These are phyloP conservation scores for Spinacia oleracea DNA, from an alignment of 179 eudicot genomes.

Conservation along the genomic window DNA sequence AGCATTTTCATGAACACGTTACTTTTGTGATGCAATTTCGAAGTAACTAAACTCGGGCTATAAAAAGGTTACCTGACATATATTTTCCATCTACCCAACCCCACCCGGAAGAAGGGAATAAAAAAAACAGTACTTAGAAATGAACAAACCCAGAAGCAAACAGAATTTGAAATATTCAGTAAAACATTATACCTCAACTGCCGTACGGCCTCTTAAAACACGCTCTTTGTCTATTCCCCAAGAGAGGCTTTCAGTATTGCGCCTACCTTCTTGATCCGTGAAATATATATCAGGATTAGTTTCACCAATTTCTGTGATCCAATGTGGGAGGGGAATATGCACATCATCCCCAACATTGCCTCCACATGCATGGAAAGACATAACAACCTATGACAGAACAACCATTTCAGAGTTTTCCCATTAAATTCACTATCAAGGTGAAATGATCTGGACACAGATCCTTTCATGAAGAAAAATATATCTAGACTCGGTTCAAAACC, in stretches of 20 bases:
- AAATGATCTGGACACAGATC: neutral
- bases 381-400: conserved; percentile 52
- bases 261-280: conserved; percentile 59
- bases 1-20: neutral
- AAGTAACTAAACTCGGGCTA: conserved; percentile 1
- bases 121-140: neutral
- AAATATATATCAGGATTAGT: conserved; percentile 74
- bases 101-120: neutral
- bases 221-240: conserved; percentile 88
- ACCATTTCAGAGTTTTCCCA: neutral
- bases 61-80: no score
- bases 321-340: conserved; percentile 64
- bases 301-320: conserved; percentile 68
- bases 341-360: conserved; percentile 84
- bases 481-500: neutral
- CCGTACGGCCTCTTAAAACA: conserved; percentile 71
- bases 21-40: neutral
- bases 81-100: neutral
- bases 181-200: conserved; percentile 51
- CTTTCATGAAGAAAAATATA: neutral
- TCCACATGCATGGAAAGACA: conserved; percentile 92
- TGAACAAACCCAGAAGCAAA: conserved; percentile 5
- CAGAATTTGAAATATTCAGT: neutral
- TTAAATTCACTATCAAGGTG: neutral
- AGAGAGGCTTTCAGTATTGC: conserved; percentile 66